Base-by-base conservation (phyloP, 306 rosid species). In the Crotalaria pallida region DNA sequence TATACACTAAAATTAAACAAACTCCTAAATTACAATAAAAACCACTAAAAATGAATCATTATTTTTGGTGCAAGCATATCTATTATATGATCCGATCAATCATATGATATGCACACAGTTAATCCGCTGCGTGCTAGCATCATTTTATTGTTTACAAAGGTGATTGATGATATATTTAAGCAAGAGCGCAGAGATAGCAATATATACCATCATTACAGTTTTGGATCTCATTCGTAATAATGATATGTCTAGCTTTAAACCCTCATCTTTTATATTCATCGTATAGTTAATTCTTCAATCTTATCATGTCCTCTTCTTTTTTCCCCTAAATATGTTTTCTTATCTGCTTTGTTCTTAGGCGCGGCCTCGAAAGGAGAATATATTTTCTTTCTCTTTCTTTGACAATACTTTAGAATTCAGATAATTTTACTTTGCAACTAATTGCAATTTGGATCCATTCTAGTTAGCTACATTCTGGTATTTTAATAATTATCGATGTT, bases 161-260 rank as follows among this genome's bases (percentile, higher is more conserved):
- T 12, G 31, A 27, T 40, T 8, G 67, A n/a, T 31, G 5, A 16
- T 31, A 31, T 62, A 44, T 6, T 34, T 34, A 74, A 51, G 62
- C 31, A 40, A 13, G 7, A 33, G 51, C 11, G 51, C 11, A 57
- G 2, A 51, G 5, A 29, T 38, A 38, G 44, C 44, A 10, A 38
- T 66, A 40, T 1, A 38, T 66, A 40, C 10, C 75, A 79, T 65
- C 6, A 78, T 73, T 29, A 67, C 50, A 53, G 36, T 12, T 62
- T 68, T 34, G 68, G 79, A 79, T 79, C 77, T 68, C 40, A 36
- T 36, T 62, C 1, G 26, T 26, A 26, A 79, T 74, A 7, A 74
- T 74, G 15, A 24, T n/a, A n/a, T 68, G 80, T 59, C 55, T 34
- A 6, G 64, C 73, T 74, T 79, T 79, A 56, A 61, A 44, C 67